Evolutionary conservation across 108 stramenopile species (phyloP), one percentile per base, ranked within the genome.

Genomic region (Aureococcus anophagefferens): DNA sequence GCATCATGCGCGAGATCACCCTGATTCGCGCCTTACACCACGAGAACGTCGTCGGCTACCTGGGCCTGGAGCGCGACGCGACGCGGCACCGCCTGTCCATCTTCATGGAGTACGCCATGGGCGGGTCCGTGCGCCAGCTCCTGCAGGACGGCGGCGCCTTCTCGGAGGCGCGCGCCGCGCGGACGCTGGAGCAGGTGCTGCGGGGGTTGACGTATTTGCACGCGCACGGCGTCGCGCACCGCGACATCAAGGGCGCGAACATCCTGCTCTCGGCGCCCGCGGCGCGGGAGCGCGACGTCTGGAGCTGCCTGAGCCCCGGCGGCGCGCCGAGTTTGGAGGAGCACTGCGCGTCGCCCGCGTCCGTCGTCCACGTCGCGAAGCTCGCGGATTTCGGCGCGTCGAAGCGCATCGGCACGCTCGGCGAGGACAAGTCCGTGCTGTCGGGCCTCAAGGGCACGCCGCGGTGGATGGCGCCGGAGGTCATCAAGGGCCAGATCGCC

Each of bases 401-500:
- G 33, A 80, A 81, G 70, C 77, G 40, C 40, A 44, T 44, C 40
- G 40, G 13, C 9, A 44, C 5, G 13, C 40, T 44, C 40, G 40
- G 40, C 40, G 40, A 44, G 40, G 40, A 44, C 40, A 13, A 5
- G 40, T 44, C 40, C 9, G 40, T 5, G 9, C 9, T 13, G 9
- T 44, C 46, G 44, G 1, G 17, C 9, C 28, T 59, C 59, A 63
- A 68, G 11, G 87, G 87, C 30, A 76, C 84, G 16, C 74, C 85
- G 18, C 79, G 69, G 0, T 87, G 87, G 87, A 87, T 86, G 83
- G 87, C 87, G 21, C 87, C 87, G 0, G 87, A 87, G 80, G 84
- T 88, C 44, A 82, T 88, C 64, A 28, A 73, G 51, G 30, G 37
- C 29, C 76, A 79, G 51, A 11, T 44, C 9, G 37, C 46, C 17